Evolutionary conservation across 495 filamentous ascomycete genomes (phyloP).

Genomic region (Neurospora sp.): DNA sequence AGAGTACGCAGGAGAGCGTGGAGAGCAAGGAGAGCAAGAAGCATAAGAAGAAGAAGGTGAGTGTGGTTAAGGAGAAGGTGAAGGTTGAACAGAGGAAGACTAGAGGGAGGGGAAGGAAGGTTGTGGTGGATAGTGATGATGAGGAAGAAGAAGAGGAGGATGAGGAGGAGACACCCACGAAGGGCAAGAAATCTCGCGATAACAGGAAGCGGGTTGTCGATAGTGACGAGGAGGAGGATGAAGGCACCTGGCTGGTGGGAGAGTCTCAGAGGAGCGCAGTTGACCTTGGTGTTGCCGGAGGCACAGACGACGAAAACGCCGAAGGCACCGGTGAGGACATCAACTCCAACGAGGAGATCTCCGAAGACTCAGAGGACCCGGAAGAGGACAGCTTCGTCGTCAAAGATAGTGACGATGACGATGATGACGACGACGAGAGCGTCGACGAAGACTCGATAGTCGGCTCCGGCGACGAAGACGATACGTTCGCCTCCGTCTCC

Average conservation of each 20-base stretch:
- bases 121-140: background rate
- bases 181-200: slow-evolving; percentile 32
- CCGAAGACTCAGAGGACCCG: slow-evolving; percentile 49
- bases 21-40: slow-evolving; percentile 4
- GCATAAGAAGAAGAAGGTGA: slow-evolving; percentile 25
- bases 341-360: slow-evolving; percentile 20
- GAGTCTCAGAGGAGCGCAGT: slow-evolving; percentile 46
- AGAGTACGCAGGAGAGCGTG: background rate
- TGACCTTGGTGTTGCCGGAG: slow-evolving; percentile 66
- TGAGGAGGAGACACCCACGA: slow-evolving; percentile 37
- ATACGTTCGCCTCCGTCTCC: slow-evolving; percentile 31
- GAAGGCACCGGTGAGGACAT: slow-evolving; percentile 79
- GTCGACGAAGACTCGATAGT: slow-evolving; percentile 25
- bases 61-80: slow-evolving; percentile 26
- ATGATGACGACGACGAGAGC: slow-evolving; percentile 35
- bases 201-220: slow-evolving; percentile 43
- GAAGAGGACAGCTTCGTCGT: slow-evolving; percentile 39
- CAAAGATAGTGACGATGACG: slow-evolving; percentile 25
- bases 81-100: slow-evolving; percentile 24
- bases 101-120: background rate
- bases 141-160: slow-evolving; percentile 35
- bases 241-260: slow-evolving; percentile 65
- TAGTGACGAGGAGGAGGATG: slow-evolving; percentile 51
- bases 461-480: slow-evolving; percentile 6
- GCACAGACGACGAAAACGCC: slow-evolving; percentile 72